These are phyloP conservation scores for Picea abies DNA, from an alignment of 83 land plant species.

Conservation along the genomic window DNA sequence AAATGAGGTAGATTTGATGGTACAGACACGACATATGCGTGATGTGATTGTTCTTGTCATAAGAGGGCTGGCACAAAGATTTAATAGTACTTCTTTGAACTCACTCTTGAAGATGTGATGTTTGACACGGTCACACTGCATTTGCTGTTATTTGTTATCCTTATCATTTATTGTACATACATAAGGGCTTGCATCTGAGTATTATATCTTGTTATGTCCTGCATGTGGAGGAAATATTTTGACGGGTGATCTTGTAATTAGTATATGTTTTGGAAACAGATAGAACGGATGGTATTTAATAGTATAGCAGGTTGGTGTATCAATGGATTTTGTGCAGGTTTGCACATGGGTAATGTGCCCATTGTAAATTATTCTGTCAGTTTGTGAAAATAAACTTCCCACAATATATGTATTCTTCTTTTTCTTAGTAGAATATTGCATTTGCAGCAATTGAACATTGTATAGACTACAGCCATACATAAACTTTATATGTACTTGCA, in stretches of 20 bases:
- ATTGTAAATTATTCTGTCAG: conserved; percentile 13
- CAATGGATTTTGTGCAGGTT: conserved; percentile 2
- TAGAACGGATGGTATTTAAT: conserved; percentile 7
- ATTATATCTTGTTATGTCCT: background rate
- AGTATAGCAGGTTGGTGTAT: background rate
- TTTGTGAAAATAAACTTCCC: background rate
- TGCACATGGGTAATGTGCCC: background rate
- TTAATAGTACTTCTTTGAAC: conserved; percentile 97
- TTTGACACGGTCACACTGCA: background rate
- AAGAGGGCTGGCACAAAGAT: conserved; percentile 92
- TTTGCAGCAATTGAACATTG: background rate
- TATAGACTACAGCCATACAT: background rate
- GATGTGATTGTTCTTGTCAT: conserved; percentile 93
- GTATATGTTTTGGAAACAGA: background rate
- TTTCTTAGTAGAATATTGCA: background rate
- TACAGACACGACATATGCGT: conserved; percentile 84
- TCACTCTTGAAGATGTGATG: conserved; percentile 75
- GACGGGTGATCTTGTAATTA: conserved; percentile 8
- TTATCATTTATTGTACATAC: conserved; percentile 5
- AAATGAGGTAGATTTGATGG: conserved; percentile 95
- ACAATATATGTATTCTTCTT: conserved; percentile 7
- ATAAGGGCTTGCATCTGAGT: conserved; percentile 3
- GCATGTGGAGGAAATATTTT: conserved; percentile 4
- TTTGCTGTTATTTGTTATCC: background rate
- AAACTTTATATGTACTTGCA: background rate